Base-by-base conservation (phyloP, 305 asterid species). In the Fraxinus greggii region DNA sequence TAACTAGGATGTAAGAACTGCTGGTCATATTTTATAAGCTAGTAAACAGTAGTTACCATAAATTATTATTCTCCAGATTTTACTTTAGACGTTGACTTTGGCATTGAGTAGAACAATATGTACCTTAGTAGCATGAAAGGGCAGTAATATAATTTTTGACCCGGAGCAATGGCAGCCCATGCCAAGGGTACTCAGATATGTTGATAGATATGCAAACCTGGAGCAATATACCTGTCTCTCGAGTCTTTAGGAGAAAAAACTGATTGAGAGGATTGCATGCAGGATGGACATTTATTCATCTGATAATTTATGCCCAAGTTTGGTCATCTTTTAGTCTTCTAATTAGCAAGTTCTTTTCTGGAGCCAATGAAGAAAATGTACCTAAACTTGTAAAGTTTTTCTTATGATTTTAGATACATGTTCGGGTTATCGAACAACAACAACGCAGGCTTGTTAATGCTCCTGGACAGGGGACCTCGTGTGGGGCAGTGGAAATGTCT, bases 391-490 rank as follows among this genome's bases (percentile, higher is more conserved):
- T 24, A 3, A 24, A n/a, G 24, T 1, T 63, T 63, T 63, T 63
- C 72, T 70, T 28, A 8, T 81, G 65, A 79, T 79, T 81, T 80
- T 82, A 97, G 99, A 92, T 92, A 94, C 91, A 84, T 87, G 89
- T 92, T 94, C 51, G 98, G 98, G 42, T 76, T 86, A 82, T 88
- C 96, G 7, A 80, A 90, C 70, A 89, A 89, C 24, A 54, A 5
- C 61, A 91, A 92, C 15, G 89, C 88, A 8, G 99, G 99, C 74
- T 83, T 97, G 91, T 89, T 91, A 70, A 83, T 86, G 90, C 93
- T 94, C 59, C 79, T 97, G 79, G 96, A 93, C 86, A 88, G 88
- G 90, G 91, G 94, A 78, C 91, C 92, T 72, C 90, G 87, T 74
- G 85, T 86, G 33, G 92, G 95, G 65, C 94, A 88, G 48, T 86